These are phyloP conservation scores for Cercophora samala DNA, from an alignment of 495 filamentous ascomycete genomes.

Conservation along the genomic window DNA sequence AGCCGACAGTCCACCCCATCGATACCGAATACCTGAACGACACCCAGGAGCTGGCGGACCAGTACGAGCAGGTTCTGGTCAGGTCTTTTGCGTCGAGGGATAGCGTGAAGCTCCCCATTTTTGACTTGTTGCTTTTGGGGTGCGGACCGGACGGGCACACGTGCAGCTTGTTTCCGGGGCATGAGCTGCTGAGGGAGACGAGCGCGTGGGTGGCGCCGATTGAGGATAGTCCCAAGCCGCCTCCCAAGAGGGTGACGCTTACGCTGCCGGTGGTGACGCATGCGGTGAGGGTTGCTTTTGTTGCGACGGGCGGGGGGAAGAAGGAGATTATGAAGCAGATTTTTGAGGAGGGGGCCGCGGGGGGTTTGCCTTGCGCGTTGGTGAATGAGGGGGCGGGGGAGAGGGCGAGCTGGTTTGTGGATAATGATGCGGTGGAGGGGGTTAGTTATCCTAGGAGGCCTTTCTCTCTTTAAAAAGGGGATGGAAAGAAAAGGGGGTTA, in stretches of 20 bases:
- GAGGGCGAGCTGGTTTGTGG: constrained; percentile 93
- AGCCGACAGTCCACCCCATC: constrained; percentile 74
- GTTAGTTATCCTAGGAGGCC: constrained; percentile 62
- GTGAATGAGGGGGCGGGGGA: constrained; percentile 81
- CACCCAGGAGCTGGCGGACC: constrained; percentile 85
- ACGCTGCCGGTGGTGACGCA: constrained; percentile 86
- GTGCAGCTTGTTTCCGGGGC: constrained; percentile 91
- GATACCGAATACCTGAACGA: constrained; percentile 70
- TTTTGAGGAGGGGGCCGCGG: constrained; percentile 60
- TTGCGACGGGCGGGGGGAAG: constrained; percentile 86
- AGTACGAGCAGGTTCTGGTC: constrained; percentile 89
- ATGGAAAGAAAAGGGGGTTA: background rate
- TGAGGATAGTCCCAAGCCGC: constrained; percentile 91
- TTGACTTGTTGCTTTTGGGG: constrained; percentile 88
- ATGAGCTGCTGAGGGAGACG: constrained; percentile 79
- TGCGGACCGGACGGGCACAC: constrained; percentile 96
- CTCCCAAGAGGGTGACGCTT: constrained; percentile 83
- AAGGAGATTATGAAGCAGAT: constrained; percentile 88
- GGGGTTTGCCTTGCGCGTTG: constrained; percentile 79
- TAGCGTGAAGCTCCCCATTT: constrained; percentile 85
- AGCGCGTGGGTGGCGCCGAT: constrained; percentile 91
- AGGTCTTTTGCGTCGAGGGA: constrained; percentile 77
- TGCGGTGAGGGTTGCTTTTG: constrained; percentile 78
- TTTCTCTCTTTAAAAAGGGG: constrained; percentile 1
- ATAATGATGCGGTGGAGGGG: constrained; percentile 74